Conservation (phyloP, 169 alveolate species). For the Eimeria sp. region DNA sequence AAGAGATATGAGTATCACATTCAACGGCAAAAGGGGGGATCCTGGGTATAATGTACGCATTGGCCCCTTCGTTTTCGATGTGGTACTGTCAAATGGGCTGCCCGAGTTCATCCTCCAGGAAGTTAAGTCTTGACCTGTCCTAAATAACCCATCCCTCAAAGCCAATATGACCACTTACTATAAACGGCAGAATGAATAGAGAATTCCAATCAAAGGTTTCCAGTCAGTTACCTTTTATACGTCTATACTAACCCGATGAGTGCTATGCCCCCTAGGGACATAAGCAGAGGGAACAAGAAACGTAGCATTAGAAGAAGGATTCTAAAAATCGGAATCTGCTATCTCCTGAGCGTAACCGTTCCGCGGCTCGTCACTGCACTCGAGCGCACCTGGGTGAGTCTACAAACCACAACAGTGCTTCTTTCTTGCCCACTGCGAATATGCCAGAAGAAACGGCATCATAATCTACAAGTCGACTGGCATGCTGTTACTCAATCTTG, state of each 20-base stretch:
- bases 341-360: not conserved
- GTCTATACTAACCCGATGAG: not conserved
- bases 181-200: not conserved
- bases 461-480: not conserved
- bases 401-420: not conserved
- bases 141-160: not conserved
- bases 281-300: not conserved
- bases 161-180: not conserved
- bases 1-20: constrained; percentile 39
- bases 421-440: not conserved
- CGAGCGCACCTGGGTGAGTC: not conserved
- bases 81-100: constrained; percentile 15
- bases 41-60: constrained; percentile 36
- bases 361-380: not conserved
- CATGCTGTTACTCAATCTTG: not conserved
- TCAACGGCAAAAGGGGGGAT: constrained; percentile 31
- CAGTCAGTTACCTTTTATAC: not conserved
- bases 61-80: constrained; percentile 64
- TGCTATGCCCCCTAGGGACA: not conserved
- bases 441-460: not conserved
- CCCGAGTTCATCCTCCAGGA: constrained; percentile 70
- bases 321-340: not conserved
- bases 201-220: not conserved
- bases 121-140: not conserved
- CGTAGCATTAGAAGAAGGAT: not conserved